Base-by-base conservation (phyloP, 208 protist genomes). In the Leishmania aethiopica region DNA sequence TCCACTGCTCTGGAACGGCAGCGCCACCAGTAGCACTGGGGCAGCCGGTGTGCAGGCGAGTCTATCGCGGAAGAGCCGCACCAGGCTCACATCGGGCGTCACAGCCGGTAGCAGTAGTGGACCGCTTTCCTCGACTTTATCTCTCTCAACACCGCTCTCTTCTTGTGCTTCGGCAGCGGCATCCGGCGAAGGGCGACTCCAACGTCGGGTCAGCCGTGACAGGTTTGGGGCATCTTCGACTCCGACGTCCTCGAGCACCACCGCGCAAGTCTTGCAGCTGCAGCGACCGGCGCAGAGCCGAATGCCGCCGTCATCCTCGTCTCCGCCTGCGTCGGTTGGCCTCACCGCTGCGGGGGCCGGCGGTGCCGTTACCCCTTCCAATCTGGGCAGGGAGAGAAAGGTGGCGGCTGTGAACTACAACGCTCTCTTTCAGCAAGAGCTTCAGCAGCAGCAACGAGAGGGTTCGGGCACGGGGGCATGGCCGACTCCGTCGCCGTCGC, bases 341-440 rank as follows among this genome's bases (percentile, higher is more conserved):
- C 70, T 40, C 51, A n/a, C 51, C 32, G 32, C 51, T n/a, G 59
- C 59, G 19, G 60, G 25, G 32, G 53, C 42, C 15, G 25, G 60
- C 59, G 17, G 55, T 49, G 53, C 59, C 32, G 40, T 22, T 11
- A 28, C 35, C 19, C 8, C 8, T 15, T n/a, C 3, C 45, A 80
- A 77, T 35, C 22, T 32, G 0, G 64, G 67, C 2, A 32, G 72
- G 42, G 45, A 70, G n/a, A 86, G 80, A 51, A 72, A 60, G 22
- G 62, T 66, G 35, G 35, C 53, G 13, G 80, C 86, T 45, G 85
- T 85, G 35, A 91, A 91, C 81, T 91, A 91, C 88, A 91, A 91
- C 70, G 85, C 82, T 1, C 78, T 91, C 1, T 76, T 89, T 32
- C 79, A 85, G 3, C 60, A 75, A 59, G 83, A 87, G 55, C 71